Percentiles rank a stretch among this genome's conserved stretches.
Evolutionary conservation across 2,329 filamentous ascomycete genomes (phyloP).

Genomic region (Ophiosphaerella narmari): DNA sequence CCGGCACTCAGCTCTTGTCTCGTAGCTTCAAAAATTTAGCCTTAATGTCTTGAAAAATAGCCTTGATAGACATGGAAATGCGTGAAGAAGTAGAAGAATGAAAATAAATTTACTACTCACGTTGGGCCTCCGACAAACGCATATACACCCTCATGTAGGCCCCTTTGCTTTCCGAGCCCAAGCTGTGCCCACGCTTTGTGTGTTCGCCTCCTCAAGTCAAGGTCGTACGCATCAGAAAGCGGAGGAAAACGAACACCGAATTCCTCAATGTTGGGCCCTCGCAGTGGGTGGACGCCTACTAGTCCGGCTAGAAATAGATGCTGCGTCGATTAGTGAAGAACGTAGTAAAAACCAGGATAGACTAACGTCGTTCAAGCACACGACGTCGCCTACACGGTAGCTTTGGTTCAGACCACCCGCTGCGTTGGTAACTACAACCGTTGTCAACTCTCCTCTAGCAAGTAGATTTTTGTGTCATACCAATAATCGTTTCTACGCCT

Average conservation of each 20-base stretch:
- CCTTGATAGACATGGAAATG: neutral
- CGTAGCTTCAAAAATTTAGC: conserved; percentile 55
- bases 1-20: conserved; percentile 68
- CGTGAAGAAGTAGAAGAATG: conserved; percentile 4
- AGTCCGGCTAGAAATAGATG: conserved; percentile 68
- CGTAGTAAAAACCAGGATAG: neutral
- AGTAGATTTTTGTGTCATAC: conserved; percentile 41
- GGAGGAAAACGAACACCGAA: conserved; percentile 68
- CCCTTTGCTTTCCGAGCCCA: conserved; percentile 52
- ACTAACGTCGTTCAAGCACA: conserved; percentile 66
- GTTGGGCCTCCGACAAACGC: conserved; percentile 67
- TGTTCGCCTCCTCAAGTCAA: conserved; percentile 61
- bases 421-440: conserved; percentile 64
- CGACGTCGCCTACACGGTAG: conserved; percentile 68
- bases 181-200: conserved; percentile 63
- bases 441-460: conserved; percentile 15
- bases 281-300: conserved; percentile 64
- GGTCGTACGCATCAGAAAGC: conserved; percentile 68
- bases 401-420: conserved; percentile 68
- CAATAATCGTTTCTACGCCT: conserved; percentile 63
- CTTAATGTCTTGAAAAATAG: neutral
- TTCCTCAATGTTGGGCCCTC: conserved; percentile 65
- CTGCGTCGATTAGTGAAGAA: conserved; percentile 39
- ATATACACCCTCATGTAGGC: conserved; percentile 68
- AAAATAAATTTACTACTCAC: conserved; percentile 42